These are phyloP conservation scores for Teunomyces kruisii DNA, from an alignment of 805 yeast species.

Conservation along the genomic window DNA sequence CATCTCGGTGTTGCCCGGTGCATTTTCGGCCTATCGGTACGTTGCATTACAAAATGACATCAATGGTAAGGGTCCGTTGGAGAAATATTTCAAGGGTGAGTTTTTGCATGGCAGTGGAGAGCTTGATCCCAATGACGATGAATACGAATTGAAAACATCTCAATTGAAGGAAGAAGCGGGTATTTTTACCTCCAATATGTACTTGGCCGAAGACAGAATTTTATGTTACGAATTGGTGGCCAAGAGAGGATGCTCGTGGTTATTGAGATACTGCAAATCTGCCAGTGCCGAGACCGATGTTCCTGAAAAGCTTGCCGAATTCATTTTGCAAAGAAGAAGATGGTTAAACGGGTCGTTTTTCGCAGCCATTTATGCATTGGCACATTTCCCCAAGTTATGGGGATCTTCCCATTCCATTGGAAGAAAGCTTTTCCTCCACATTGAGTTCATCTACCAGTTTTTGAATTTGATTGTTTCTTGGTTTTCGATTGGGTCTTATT, in stretches of 20 bases:
- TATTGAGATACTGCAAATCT: slow-evolving; percentile 59
- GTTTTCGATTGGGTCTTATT: slow-evolving; percentile 65
- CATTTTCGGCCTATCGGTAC: slow-evolving; percentile 64
- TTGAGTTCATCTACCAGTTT: slow-evolving; percentile 57
- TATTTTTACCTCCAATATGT: slow-evolving; percentile 67
- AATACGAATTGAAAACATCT: slow-evolving; percentile 36
- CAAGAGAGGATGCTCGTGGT: slow-evolving; percentile 57
- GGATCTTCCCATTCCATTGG: slow-evolving; percentile 51
- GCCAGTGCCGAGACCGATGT: slow-evolving; percentile 71
- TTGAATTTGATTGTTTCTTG: slow-evolving; percentile 56
- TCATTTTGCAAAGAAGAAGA: slow-evolving; percentile 62
- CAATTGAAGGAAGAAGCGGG: slow-evolving; percentile 45
- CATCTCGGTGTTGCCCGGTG: slow-evolving; percentile 67
- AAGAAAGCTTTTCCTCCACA: slow-evolving; percentile 50
- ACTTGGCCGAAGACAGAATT: slow-evolving; percentile 68
- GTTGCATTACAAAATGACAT: slow-evolving; percentile 57
- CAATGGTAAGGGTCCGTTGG: slow-evolving; percentile 57
- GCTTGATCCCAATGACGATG: slow-evolving; percentile 57
- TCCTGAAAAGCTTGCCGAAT: slow-evolving; percentile 61
- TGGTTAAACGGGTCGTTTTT: slow-evolving; percentile 73
- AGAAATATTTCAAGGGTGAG: slow-evolving; percentile 68
- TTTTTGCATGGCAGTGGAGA: slow-evolving; percentile 56
- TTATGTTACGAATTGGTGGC: slow-evolving; percentile 65
- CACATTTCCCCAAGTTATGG: slow-evolving; percentile 57
- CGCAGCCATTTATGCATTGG: slow-evolving; percentile 57